Conservation (phyloP, 331 rosid genomes). For the Rosa hybrid region DNA sequence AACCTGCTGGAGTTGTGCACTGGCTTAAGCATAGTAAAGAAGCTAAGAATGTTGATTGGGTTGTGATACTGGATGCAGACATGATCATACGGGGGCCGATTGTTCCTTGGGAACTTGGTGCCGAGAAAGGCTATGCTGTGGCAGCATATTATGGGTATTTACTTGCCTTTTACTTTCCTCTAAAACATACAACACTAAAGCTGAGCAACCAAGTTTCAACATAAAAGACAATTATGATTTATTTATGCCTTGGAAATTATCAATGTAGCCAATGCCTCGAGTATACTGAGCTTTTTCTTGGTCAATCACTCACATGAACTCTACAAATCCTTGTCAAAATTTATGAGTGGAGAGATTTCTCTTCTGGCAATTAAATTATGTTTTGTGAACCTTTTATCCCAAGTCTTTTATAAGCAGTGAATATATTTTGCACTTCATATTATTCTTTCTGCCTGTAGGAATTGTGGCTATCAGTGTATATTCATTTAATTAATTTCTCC, state of each 20-base stretch:
- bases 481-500: constrained; percentile 18
- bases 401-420: constrained; percentile 16
- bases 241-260: not conserved
- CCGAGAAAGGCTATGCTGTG: constrained; percentile 94
- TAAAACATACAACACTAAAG: not conserved
- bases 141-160: constrained; percentile 91
- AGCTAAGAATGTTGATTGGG: constrained; percentile 94
- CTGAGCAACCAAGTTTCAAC: constrained; percentile 1
- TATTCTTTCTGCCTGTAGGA: constrained; percentile 27
- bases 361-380: constrained; percentile 11
- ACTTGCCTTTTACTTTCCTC: constrained; percentile 10
- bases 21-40: constrained; percentile 92
- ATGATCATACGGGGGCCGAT: constrained; percentile 95
- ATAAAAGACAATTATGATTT: constrained; percentile 4
- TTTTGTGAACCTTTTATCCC: constrained; percentile 21
- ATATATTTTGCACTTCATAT: not conserved
- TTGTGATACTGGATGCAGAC: constrained; percentile 95
- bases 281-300: not conserved
- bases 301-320: not conserved
- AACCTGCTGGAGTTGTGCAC: constrained; percentile 95
- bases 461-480: constrained; percentile 15
- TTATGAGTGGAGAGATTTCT: not conserved
- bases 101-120: constrained; percentile 97
- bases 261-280: not conserved
- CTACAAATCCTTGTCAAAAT: not conserved